Evolutionary conservation across 805 yeast genomes (phyloP).

Genomic region (Danielia reshetovae): DNA sequence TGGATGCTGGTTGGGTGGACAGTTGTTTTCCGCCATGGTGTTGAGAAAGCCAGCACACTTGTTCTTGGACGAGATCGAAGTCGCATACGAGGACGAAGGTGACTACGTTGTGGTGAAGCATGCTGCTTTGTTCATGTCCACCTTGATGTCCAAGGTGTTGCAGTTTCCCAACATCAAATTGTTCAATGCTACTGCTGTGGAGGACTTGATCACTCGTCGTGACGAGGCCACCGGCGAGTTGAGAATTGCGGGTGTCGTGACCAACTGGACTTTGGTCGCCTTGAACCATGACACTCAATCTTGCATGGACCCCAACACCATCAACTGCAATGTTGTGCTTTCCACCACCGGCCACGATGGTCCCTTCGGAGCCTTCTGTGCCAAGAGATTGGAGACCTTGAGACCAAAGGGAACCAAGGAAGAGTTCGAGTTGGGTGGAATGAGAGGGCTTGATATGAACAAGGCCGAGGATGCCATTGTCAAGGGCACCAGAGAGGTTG

Average conservation of each 20-base stretch:
- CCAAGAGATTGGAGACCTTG: slow-evolving; percentile 51
- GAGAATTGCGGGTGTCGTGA: slow-evolving; percentile 74
- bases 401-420: slow-evolving; percentile 30
- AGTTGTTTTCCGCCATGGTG: slow-evolving; percentile 72
- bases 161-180: slow-evolving; percentile 70
- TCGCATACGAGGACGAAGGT: slow-evolving; percentile 75
- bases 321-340: slow-evolving; percentile 59
- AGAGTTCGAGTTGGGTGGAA: slow-evolving; percentile 49
- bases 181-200: slow-evolving; percentile 78
- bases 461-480: slow-evolving; percentile 73
- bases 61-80: slow-evolving; percentile 59
- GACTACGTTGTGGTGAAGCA: slow-evolving; percentile 77
- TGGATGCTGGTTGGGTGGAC: slow-evolving; percentile 78
- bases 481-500: slow-evolving; percentile 60
- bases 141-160: slow-evolving; percentile 64
- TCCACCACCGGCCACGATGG: slow-evolving; percentile 83
- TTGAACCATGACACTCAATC: slow-evolving; percentile 73
- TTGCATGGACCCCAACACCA: slow-evolving; percentile 81
- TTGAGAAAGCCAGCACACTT: slow-evolving; percentile 75
- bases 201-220: slow-evolving; percentile 71
- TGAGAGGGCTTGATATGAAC: slow-evolving; percentile 80
- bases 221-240: slow-evolving; percentile 52
- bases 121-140: slow-evolving; percentile 73
- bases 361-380: slow-evolving; percentile 77
- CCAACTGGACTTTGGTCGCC: slow-evolving; percentile 78